Evolutionary conservation across 129 eudicot genomes (phyloP).

Genomic region (Apium graveolens): DNA sequence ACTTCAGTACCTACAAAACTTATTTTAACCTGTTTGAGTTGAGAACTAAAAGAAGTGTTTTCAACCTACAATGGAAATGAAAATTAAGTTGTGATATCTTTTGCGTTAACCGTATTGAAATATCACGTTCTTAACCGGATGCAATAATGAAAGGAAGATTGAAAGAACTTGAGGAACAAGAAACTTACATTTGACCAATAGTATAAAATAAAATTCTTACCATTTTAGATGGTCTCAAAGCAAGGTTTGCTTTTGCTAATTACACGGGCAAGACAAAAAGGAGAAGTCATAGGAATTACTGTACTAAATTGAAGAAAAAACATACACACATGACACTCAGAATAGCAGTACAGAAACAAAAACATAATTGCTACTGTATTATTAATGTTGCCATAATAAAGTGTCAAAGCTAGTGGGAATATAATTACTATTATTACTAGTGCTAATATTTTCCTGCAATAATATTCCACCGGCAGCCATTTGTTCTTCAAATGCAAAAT

Average conservation of each 20-base stretch:
- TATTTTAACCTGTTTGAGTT: not conserved
- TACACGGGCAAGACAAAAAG: not conserved
- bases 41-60: no score
- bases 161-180: not conserved
- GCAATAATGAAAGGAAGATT: no score
- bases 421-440: conserved; percentile 12
- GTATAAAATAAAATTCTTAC: not conserved
- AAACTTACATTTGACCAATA: not conserved
- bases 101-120: no score
- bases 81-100: no score
- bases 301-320: not conserved
- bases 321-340: not conserved
- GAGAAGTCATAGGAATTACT: not conserved
- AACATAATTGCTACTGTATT: not conserved
- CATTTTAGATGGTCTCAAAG: not conserved
- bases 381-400: conserved; percentile 52
- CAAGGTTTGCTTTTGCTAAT: not conserved
- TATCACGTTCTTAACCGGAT: no score
- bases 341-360: not conserved
- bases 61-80: no score
- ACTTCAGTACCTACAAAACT: not conserved
- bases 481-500: conserved; percentile 15
- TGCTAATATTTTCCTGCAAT: conserved; percentile 15
- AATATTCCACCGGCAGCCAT: conserved; percentile 11
- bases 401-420: conserved; percentile 31